These are phyloP conservation scores for Aspergillus tanneri DNA, from an alignment of 2,329 filamentous ascomycete genomes.

Conservation along the genomic window DNA sequence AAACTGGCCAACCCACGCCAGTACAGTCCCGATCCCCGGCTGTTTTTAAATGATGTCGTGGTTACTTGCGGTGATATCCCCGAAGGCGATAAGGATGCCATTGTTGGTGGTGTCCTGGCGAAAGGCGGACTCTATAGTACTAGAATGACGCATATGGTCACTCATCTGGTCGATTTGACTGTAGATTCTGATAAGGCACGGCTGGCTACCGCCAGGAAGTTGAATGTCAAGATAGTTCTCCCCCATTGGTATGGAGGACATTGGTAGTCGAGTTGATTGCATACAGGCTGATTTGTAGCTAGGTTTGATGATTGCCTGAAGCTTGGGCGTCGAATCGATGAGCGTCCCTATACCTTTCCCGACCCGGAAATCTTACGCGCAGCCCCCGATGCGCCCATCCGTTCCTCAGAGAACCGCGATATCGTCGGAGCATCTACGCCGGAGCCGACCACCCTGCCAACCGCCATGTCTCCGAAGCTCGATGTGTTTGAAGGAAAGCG, in stretches of 20 bases:
- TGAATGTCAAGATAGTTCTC: conserved; percentile 78
- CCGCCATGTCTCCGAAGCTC: conserved; percentile 47
- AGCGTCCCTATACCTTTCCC: conserved; percentile 80
- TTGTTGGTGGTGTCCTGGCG: conserved; percentile 82
- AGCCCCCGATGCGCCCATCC: conserved; percentile 56
- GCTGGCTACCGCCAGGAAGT: conserved; percentile 61
- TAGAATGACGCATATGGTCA: conserved; percentile 70
- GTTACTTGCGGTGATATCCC: conserved; percentile 84
- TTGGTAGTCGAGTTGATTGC: background rate
- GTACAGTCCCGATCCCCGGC: conserved; percentile 83
- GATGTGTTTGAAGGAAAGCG: conserved; percentile 74
- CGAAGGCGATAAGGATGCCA: conserved; percentile 82
- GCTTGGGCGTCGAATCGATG: conserved; percentile 85
- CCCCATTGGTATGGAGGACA: conserved; percentile 73
- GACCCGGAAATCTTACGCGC: conserved; percentile 76
- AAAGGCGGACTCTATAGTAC: conserved; percentile 81
- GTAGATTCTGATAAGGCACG: conserved; percentile 67
- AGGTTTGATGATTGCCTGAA: conserved; percentile 97
- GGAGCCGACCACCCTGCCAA: conserved; percentile 43
- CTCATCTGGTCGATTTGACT: conserved; percentile 82
- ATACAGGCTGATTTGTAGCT: background rate
- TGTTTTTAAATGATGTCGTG: conserved; percentile 84
- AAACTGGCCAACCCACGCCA: conserved; percentile 76
- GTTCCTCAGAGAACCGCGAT: conserved; percentile 58
- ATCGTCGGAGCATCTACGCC: conserved; percentile 67